Base-by-base conservation (phyloP, 2,329 filamentous ascomycete species). In the Fusarium torulosum region DNA sequence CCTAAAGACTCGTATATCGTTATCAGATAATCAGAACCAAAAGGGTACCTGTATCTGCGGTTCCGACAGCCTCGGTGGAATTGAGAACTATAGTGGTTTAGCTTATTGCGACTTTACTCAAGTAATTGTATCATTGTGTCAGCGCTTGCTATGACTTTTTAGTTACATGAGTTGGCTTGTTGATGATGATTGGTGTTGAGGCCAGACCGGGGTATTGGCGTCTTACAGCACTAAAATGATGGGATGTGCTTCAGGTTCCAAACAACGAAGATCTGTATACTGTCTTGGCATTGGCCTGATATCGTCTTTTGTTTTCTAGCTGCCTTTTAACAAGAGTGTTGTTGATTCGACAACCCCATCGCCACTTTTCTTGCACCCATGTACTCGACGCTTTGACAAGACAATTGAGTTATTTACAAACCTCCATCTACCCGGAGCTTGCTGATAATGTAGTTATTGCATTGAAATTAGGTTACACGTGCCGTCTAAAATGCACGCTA, bases 351-450 rank as follows among this genome's bases (percentile, higher is more conserved):
- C 10, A 29, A 29, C 27, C 27, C 4, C 5, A 13, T 29, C 10
- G 11, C 25, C 25, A 25, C 25, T 25, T 25, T 25, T 25, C 5
- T 25, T 25, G 25, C 27, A 29, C 27, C 27, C 27, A 29, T 29
- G 27, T 29, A 11, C 27, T 29, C 11, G 10, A 35, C 33, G 33
- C 33, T 35, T 35, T 35, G 33, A 35, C 33, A 35, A 8, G 15
- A 8, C 15, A 15, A 35, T n/a, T 35, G 19, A 3, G 20, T 11
- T 0, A 25, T 19, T 21, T 11, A 0, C 7, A 23, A 4, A 25
- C 29, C 17, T 54, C 43, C 52, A 50, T 54, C 27, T 23, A 23
- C 15, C 52, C 52, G 52, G 29, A 29, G 19, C 20, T 47, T 11
- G 23, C 11, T 29, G 27, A 29, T 13, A 29, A 5, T 13, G 27